phyloP scores from a whole-genome alignment of 1,284 basidiomycete genomes.

The Cutaneotrichosporon arboriforme region DNA sequence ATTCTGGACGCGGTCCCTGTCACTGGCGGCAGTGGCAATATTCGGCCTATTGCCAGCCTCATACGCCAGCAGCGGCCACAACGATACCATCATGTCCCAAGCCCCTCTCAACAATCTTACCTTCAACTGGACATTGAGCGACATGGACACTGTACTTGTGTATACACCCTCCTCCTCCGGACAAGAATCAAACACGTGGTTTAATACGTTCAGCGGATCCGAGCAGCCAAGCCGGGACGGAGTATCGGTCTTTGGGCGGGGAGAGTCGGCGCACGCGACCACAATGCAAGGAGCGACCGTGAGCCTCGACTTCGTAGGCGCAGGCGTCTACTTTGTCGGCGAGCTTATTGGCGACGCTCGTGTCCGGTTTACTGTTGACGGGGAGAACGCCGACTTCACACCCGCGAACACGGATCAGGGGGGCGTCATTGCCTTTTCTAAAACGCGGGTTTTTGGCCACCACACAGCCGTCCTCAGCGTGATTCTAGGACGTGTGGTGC shows the following conservation, averaged over 20 bases:
- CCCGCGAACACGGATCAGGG: too few species aligned
- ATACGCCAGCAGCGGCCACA: too few species aligned
- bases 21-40: too few species aligned
- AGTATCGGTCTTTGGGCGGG: background rate
- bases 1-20: too few species aligned
- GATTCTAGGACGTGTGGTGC: background rate
- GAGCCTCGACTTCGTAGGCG: background rate
- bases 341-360: background rate
- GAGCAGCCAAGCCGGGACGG: background rate
- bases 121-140: conserved; percentile 10
- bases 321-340: conserved; percentile 1
- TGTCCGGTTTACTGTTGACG: conserved; percentile 4
- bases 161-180: background rate
- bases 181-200: background rate
- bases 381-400: background rate
- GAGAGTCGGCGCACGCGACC: background rate
- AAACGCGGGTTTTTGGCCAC: too few species aligned
- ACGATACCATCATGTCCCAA: too few species aligned
- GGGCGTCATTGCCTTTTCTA: too few species aligned
- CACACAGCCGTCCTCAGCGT: conserved; percentile 1
- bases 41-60: too few species aligned
- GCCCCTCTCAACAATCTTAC: background rate
- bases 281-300: background rate
- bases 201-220: background rate
- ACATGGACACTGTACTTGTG: conserved; percentile 4